These are phyloP conservation scores for Mycocalia duriaeana DNA, from an alignment of 1,284 basidiomycete species.

Conservation along the genomic window DNA sequence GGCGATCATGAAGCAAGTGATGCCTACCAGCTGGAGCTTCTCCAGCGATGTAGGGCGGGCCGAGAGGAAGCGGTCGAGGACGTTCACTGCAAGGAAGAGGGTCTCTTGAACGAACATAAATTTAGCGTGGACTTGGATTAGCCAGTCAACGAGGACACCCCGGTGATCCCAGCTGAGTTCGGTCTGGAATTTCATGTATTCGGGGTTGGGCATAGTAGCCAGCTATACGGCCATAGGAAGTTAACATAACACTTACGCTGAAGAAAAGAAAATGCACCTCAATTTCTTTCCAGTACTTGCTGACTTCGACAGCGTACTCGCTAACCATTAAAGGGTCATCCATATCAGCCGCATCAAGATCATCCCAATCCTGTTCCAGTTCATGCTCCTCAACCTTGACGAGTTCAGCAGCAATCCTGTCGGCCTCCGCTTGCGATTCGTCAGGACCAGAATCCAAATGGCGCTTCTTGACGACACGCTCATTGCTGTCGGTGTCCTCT, in stretches of 20 bases:
- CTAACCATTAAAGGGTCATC: slow-evolving; percentile 38
- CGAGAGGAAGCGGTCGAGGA: slow-evolving; percentile 92
- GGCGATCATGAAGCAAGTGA: slow-evolving; percentile 87
- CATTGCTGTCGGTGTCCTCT: slow-evolving; percentile 12
- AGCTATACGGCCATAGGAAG: slow-evolving; percentile 36
- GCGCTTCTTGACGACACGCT: slow-evolving; percentile 23
- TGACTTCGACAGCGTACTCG: slow-evolving; percentile 35
- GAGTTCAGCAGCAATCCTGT: slow-evolving; percentile 29
- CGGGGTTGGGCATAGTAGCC: slow-evolving; percentile 69
- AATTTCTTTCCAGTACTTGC: slow-evolving; percentile 32
- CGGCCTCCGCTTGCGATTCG: slow-evolving; percentile 26
- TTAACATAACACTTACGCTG: slow-evolving; percentile 6
- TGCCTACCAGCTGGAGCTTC: slow-evolving; percentile 88
- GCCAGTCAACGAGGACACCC: slow-evolving; percentile 87
- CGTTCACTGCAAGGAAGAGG: slow-evolving; percentile 86
- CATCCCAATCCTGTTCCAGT: slow-evolving; percentile 31
- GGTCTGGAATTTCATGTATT: slow-evolving; percentile 81
- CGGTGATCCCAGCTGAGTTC: slow-evolving; percentile 91
- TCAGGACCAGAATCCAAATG: slow-evolving; percentile 19
- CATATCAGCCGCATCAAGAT: slow-evolving; percentile 36
- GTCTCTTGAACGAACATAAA: slow-evolving; percentile 91
- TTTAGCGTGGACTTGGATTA: slow-evolving; percentile 86
- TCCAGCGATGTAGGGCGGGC: slow-evolving; percentile 80
- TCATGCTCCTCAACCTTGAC: slow-evolving; percentile 23
- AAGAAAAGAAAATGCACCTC: slow-evolving; percentile 32